Evolutionary conservation across 2,329 filamentous ascomycete species (phyloP), one percentile per base, ranked within the genome.

Genomic region (Diaporthe citriasiana): DNA sequence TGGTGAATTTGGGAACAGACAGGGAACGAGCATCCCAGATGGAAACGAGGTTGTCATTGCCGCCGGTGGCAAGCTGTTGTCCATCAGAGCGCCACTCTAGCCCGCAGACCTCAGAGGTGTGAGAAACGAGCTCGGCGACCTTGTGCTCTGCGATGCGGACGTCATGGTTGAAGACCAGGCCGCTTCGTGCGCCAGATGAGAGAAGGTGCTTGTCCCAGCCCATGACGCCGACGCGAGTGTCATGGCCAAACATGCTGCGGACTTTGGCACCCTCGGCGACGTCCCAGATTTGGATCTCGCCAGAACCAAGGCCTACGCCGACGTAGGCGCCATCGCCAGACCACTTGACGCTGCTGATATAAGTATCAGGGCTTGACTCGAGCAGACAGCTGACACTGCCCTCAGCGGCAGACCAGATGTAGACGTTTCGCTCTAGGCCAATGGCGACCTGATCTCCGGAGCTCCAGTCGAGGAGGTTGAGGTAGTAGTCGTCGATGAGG

Each of bases 201-300:
- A 99, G 90, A 73, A 97, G 91, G 85, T 98, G 97, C 90, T 98
- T 98, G 89, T 95, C 98, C 97, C 97, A 99, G 81, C 95, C 95
- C 95, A 98, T 98, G 77, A 98, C 96, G 81, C 95, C 95, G 77
- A 99, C 96, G 72, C 97, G 95, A 51, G 95, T 96, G 81, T 98
- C 96, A 82, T 99, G 97, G 75, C 97, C 97, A 82, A 95, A 94
- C 97, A 99, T 99, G 89, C 95, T 98, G 83, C 97, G 95, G 74
- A 99, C 93, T 90, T 98, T 98, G 81, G 92, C 93, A 76, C 93
- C 92, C 84, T 99, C 97, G 79, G 97, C 94, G 38, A 98, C 96
- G 80, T 98, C 97, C 96, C 97, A 99, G 86, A 99, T 99, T 87
- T 99, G 97, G 50, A 99, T 95, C 84, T 99, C 97, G 75, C 97